Evolutionary conservation across 1,284 basidiomycete species (phyloP), one percentile per base, ranked within the genome.

Genomic region (Dichomitus squalens): DNA sequence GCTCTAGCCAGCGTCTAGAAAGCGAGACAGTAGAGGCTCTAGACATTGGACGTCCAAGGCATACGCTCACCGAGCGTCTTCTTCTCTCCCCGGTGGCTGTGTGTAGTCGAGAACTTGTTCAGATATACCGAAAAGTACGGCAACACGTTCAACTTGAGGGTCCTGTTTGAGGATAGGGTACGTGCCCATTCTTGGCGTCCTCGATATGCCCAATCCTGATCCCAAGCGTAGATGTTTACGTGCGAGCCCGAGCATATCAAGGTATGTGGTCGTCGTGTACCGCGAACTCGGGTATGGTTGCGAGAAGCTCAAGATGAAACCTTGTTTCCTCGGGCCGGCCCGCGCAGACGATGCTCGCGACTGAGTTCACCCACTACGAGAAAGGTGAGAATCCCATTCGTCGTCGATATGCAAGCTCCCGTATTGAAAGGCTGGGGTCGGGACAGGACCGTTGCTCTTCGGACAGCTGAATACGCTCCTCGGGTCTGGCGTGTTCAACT

Each of bases 401-500:
- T n/a, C n/a, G n/a, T n/a, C n/a, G n/a, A n/a, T n/a, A n/a, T n/a
- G n/a, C n/a, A n/a, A n/a, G n/a, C n/a, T n/a, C n/a, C n/a, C n/a
- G n/a, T 38, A 18, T 7, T n/a, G 0, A 1, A 9, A 39, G 35
- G n/a, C 14, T 14, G 14, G 12, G 23, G 14, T 4, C 7, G 25
- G 25, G 11, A 18, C n/a, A 44, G 73, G 64, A 7, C 56, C 57
- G 4, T 23, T 54, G 8, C 57, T 69, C 27, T 48, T 51, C 23
- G 29, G 36, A 8, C 60, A 64, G 44, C 58, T 68, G 38, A 25
- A 63, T 18, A 64, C 70, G 6, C 61, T 76, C 4, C 56, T 76
- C 2, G 75, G 75, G 0, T 63, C 64, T 1, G 75, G 75, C 0
- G 75, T 76, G 4, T 76, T 76, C 68, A 76, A 76, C 57, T 68